These are phyloP conservation scores for Debaryomyces nepalensis DNA, from an alignment of 1,139 yeast genomes.

Conservation along the genomic window DNA sequence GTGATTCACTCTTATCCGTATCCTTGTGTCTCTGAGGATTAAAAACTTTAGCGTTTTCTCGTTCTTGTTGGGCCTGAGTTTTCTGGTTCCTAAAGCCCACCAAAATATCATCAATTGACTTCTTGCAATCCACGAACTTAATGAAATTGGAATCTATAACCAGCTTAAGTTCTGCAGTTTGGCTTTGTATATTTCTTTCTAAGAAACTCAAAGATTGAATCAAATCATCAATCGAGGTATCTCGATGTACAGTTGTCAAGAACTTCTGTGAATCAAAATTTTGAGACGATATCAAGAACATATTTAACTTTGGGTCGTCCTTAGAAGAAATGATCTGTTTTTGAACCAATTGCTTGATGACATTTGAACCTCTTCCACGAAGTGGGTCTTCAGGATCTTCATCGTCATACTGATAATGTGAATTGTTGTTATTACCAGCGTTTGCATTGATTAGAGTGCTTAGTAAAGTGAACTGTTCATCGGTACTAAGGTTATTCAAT, in stretches of 20 bases:
- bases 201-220: slow-evolving; percentile 58
- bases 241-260: slow-evolving; percentile 69
- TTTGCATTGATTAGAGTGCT: slow-evolving; percentile 28
- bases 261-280: slow-evolving; percentile 73
- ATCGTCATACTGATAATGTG: slow-evolving; percentile 17
- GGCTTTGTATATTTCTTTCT: slow-evolving; percentile 63
- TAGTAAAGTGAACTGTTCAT: slow-evolving; percentile 37
- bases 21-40: slow-evolving; percentile 39
- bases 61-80: slow-evolving; percentile 42
- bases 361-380: slow-evolving; percentile 50
- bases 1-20: slow-evolving; percentile 25
- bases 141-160: slow-evolving; percentile 77
- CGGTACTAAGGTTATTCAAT: slow-evolving; percentile 26
- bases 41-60: slow-evolving; percentile 42
- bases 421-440: slow-evolving; percentile 11
- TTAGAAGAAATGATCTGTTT: slow-evolving; percentile 43
- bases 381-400: slow-evolving; percentile 56
- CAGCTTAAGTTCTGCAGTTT: slow-evolving; percentile 66
- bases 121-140: slow-evolving; percentile 76
- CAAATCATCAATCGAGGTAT: slow-evolving; percentile 69
- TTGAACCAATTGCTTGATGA: slow-evolving; percentile 47
- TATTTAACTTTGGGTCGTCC: slow-evolving; percentile 47
- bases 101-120: slow-evolving; percentile 48
- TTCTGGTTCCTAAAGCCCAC: slow-evolving; percentile 40
- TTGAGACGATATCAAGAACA: slow-evolving; percentile 72